These are phyloP conservation scores for Amanita pallidorosea DNA, from an alignment of 768 basidiomycete species.

Conservation along the genomic window DNA sequence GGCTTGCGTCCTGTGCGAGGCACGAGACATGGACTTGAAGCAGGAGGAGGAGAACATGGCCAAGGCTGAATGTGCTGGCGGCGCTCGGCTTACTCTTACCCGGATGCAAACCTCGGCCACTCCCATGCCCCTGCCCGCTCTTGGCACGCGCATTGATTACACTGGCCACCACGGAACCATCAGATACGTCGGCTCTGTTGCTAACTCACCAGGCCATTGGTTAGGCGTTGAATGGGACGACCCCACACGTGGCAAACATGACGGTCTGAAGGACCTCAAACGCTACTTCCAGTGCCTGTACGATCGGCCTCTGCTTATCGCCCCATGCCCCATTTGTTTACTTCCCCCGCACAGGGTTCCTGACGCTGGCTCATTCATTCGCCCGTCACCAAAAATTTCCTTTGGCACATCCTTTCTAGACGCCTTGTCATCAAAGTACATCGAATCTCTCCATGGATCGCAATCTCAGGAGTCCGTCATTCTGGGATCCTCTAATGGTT, in stretches of 20 bases:
- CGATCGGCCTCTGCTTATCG: constrained; percentile 12
- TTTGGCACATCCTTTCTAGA: constrained; percentile 65
- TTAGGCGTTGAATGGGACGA: constrained; percentile 99
- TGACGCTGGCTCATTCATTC: constrained; percentile 72
- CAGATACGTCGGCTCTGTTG: constrained; percentile 54
- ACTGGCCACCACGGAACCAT: constrained; percentile 56
- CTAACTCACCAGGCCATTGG: constrained; percentile 62
- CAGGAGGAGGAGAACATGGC: constrained; percentile 14
- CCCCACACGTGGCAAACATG: constrained; percentile 73
- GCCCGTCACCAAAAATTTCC: constrained; percentile 46
- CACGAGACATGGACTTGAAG: constrained; percentile 28
- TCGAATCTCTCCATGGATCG: constrained; percentile 47
- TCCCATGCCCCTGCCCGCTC: constrained; percentile 18
- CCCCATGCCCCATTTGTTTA: constrained; percentile 9
- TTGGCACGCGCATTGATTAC: constrained; percentile 47
- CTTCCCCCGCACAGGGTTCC: constrained; percentile 31
- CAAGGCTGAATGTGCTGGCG: too few species aligned
- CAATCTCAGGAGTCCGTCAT: constrained; percentile 48
- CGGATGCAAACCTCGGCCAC: constrained; percentile 1
- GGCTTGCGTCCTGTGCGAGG: constrained; percentile 30
- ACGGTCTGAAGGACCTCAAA: constrained; percentile 68
- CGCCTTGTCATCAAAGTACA: constrained; percentile 71
- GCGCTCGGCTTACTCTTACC: not conserved
- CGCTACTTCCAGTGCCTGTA: constrained; percentile 76
- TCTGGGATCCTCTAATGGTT: constrained; percentile 74